Base-by-base conservation (phyloP, 1,284 basidiomycete genomes). In the Mycena citricolor region DNA sequence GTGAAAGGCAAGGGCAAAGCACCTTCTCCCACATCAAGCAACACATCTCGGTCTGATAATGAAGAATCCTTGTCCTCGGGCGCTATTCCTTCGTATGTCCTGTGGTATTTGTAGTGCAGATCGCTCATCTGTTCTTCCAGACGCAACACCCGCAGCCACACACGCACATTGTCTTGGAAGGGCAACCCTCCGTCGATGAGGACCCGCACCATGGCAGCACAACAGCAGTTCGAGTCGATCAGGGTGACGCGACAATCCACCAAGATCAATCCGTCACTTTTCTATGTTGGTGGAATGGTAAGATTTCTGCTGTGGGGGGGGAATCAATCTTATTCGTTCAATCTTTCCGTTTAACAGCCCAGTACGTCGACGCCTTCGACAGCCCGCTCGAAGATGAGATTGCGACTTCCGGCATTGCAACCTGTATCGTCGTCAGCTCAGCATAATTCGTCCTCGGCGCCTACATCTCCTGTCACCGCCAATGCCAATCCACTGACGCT, bases 1-100 rank as follows among this genome's bases (percentile, higher is more conserved):
- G 32, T 37, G 4, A 51, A 47, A 29, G 49, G 49, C 32, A 51
- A 51, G 20, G 37, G 36, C 36, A 46, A 40, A 13, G 49, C 43
- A 17, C 22, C 44, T 2, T 34, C 41, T 8, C 39, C 49, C 16
- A 22, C 36, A 3, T 39, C 19, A 8, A 16, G 34, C 13, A 25
- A 38, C 2, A 6, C 32, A 8, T 29, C 39, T n/a, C 4, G 20
- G 14, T 13, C 23, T n/a, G 12, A 30, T 8, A 19, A 23, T 8
- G 8, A 16, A 16, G 17, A 7, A 4, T 19, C 36, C 4, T 39
- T 16, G 10, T 13, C 42, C 13, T 32, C 44, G 2, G 8, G 25
- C 10, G 21, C 39, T n/a, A 3, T 21, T 17, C 11, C 23, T n/a
- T 14, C 37, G 11, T 24, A 23, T 8, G 8, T 19, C 13, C 24